phyloP scores from a whole-genome alignment of 768 basidiomycete genomes.

The Suillus subaureus region DNA sequence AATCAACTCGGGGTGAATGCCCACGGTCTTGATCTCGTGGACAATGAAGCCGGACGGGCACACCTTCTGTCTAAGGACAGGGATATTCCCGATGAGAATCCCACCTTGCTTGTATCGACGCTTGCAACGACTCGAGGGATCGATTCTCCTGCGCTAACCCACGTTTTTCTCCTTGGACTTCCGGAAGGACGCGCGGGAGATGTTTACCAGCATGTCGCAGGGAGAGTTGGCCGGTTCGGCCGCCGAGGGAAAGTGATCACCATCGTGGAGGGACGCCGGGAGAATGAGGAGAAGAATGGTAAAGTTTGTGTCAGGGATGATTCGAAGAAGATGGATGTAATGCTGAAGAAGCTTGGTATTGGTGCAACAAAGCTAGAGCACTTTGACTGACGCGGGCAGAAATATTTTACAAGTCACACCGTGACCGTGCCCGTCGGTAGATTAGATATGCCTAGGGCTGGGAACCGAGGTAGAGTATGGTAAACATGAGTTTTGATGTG shows the following conservation, averaged over 20 bases:
- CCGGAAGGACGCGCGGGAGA: conserved; percentile 55
- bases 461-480: neutral
- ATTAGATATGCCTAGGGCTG: neutral
- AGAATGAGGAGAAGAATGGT: conserved; percentile 30
- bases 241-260: conserved; percentile 66
- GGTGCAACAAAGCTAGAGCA: conserved; percentile 49
- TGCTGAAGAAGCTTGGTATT: conserved; percentile 48
- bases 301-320: conserved; percentile 32
- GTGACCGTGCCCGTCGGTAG: conserved; percentile 5
- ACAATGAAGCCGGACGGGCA: conserved; percentile 42
- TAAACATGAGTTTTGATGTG: conserved; percentile 2
- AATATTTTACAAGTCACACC: neutral
- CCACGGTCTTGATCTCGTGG: conserved; percentile 55
- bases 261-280: conserved; percentile 47
- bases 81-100: conserved; percentile 45
- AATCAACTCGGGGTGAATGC: conserved; percentile 69
- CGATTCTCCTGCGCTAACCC: conserved; percentile 69
- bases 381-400: conserved; percentile 42
- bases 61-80: conserved; percentile 42
- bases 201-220: conserved; percentile 69
- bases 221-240: conserved; percentile 77
- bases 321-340: conserved; percentile 42
- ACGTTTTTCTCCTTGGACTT: conserved; percentile 74
- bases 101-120: conserved; percentile 68
- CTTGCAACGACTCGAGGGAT: conserved; percentile 72